These are phyloP conservation scores for Populus trichocarpa DNA, from an alignment of 441 rosid genomes.

Conservation along the genomic window DNA sequence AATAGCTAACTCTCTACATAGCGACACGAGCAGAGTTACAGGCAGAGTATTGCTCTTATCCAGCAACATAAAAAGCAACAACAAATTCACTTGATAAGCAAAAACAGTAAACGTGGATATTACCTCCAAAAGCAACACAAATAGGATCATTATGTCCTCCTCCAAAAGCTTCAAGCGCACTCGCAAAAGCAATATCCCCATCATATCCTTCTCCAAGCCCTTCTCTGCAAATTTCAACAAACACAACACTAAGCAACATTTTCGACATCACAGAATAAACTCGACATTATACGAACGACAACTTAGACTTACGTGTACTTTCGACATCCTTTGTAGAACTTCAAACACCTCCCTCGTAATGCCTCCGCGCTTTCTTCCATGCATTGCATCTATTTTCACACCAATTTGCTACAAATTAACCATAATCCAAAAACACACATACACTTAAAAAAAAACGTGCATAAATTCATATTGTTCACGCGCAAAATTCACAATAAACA, in stretches of 20 bases:
- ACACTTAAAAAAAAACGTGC: not conserved
- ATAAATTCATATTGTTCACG: not conserved
- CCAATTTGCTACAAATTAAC: not conserved
- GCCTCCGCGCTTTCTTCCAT: slow-evolving; percentile 86
- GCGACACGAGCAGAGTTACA: not conserved
- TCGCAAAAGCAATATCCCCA: slow-evolving; percentile 93
- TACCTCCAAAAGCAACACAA: slow-evolving; percentile 98
- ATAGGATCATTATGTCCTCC: slow-evolving; percentile 99
- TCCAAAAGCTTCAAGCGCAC: slow-evolving; percentile 93
- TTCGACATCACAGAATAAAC: not conserved
- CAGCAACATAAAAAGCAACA: not conserved
- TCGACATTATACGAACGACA: not conserved
- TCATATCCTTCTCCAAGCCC: slow-evolving; percentile 97
- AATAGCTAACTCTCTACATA: not conserved
- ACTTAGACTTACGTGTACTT: slow-evolving; percentile 76
- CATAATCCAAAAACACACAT: not conserved
- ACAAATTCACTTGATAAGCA: not conserved
- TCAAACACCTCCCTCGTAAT: slow-evolving; percentile 82
- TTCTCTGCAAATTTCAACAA: slow-evolving; percentile 53
- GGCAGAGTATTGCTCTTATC: not conserved
- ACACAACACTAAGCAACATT: not conserved
- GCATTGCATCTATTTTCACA: slow-evolving; percentile 57
- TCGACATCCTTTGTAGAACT: slow-evolving; percentile 90
- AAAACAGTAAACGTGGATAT: not conserved
- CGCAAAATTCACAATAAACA: not conserved